phyloP scores from a whole-genome alignment of 345 rosid species.

The Anacardium occidentale region DNA sequence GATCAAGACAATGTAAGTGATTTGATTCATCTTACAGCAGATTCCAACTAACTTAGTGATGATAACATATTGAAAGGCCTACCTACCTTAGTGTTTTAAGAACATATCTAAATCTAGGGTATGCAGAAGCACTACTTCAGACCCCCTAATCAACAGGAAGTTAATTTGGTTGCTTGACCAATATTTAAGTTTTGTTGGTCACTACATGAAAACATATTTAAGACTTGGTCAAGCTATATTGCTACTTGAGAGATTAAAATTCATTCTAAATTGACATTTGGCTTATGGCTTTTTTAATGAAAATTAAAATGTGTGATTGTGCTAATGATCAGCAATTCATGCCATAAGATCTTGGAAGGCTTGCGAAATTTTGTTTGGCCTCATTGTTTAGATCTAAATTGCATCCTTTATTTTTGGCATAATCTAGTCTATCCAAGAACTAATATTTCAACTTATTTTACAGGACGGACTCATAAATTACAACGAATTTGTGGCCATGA shows the following conservation, averaged over 20 bases:
- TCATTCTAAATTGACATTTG: neutral
- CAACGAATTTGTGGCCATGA: conserved; percentile 83
- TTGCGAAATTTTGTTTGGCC: neutral
- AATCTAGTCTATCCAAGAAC: neutral
- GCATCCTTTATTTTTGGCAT: neutral
- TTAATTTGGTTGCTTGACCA: neutral
- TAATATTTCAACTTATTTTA: conserved; percentile 10
- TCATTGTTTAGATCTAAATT: neutral
- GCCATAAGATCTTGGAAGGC: neutral
- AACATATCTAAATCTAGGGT: no score
- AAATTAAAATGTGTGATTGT: neutral
- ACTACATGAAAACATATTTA: neutral
- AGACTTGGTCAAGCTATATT: neutral
- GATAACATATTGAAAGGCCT: no score
- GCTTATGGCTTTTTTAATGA: neutral
- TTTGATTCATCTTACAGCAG: neutral
- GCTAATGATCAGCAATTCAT: no score
- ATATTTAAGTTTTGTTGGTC: neutral
- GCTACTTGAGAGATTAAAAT: neutral
- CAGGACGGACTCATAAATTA: conserved; percentile 84
- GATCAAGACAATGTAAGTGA: conserved; percentile 75
- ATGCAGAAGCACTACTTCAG: neutral
- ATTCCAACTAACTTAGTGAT: neutral
- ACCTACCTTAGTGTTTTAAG: no score
- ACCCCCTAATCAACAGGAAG: neutral